Evolutionary conservation across 352 stramenopile species (phyloP), one percentile per base, ranked within the genome.

Genomic region (Pythium brachiatum): DNA sequence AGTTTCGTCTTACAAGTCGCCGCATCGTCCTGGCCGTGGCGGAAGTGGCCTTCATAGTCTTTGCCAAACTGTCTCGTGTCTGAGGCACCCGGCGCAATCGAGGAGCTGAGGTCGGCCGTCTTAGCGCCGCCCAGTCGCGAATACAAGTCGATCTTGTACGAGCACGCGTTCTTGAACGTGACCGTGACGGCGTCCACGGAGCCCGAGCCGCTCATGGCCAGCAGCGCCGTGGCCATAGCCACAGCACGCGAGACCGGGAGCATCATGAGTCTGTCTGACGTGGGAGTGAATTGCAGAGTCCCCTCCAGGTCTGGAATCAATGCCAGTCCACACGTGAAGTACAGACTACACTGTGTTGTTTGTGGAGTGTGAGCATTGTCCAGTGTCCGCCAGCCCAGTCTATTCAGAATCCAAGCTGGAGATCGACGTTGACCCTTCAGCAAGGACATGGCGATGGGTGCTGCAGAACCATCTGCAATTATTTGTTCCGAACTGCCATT

Each of bases 41-140:
- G 81, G 63, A 86, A 86, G 69, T 89, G 70, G 52, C 81, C 79
- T 65, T 91, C 76, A 59, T 74, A 89, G 68, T 71, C 78, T 66
- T 88, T 88, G 27, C 58, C 69, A 50, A 89, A 78, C 21, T 70
- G 67, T 53, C 75, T 75, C 43, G 64, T 48, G 12, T 66, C 43
- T 12, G 78, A 84, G 2, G 43, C 73, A 25, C 81, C 78, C 23
- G 64, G n/a, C 4, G 70, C 57, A 53, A 89, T 74, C 18, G 62
- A 67, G 53, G 62, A 66, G 55, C 67, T 69, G 46, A 68, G 57
- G 61, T 88, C 78, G 31, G 64, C 83, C 68, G 76, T 81, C 63
- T 76, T 82, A 57, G 78, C 65, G 66, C 68, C 73, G 41, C 72
- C 78, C n/a, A 78, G 62, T 25, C 78, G 77, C 56, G 76, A 76